Conservation (phyloP, 495 filamentous ascomycete species). For the Zalerion maritima region DNA sequence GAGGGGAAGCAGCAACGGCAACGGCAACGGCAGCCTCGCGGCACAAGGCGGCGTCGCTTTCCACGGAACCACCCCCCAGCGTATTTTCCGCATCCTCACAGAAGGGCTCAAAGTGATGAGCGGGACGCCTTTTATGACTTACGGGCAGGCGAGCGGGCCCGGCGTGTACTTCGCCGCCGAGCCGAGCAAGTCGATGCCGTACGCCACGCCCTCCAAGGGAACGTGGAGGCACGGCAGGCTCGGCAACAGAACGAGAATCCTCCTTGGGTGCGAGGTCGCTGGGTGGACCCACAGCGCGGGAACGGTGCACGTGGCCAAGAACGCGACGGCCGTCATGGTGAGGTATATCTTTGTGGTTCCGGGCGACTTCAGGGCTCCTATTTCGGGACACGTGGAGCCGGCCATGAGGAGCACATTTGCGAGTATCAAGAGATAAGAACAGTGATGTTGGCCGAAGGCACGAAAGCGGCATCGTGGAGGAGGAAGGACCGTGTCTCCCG, state of each 20-base stretch:
- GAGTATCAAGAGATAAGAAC: neutral
- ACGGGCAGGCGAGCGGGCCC: constrained; percentile 16
- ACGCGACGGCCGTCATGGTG: constrained; percentile 13
- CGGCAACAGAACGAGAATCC: constrained; percentile 8
- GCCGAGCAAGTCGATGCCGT: constrained; percentile 10
- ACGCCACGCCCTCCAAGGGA: constrained; percentile 2
- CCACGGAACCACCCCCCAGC: constrained; percentile 19
- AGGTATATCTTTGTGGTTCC: constrained; percentile 19
- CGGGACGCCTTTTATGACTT: constrained; percentile 12
- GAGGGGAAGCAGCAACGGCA: too few species aligned
- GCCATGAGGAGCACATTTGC: constrained; percentile 15
- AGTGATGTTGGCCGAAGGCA: too few species aligned
- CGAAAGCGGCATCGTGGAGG: too few species aligned
- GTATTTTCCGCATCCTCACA: constrained; percentile 15
- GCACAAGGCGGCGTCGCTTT: constrained; percentile 16
- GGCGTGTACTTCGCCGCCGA: constrained; percentile 21
- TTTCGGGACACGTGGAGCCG: constrained; percentile 9
- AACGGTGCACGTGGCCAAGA: constrained; percentile 14
- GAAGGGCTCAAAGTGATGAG: constrained; percentile 14
- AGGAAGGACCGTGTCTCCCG: too few species aligned
- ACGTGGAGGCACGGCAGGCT: constrained; percentile 12
- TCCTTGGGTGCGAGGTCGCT: constrained; percentile 18
- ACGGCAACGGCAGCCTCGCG: too few species aligned
- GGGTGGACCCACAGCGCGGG: constrained; percentile 2
- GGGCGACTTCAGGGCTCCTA: constrained; percentile 4